Base-by-base conservation (phyloP, 73 alveolate species). In the Paramecium primaurelia region DNA sequence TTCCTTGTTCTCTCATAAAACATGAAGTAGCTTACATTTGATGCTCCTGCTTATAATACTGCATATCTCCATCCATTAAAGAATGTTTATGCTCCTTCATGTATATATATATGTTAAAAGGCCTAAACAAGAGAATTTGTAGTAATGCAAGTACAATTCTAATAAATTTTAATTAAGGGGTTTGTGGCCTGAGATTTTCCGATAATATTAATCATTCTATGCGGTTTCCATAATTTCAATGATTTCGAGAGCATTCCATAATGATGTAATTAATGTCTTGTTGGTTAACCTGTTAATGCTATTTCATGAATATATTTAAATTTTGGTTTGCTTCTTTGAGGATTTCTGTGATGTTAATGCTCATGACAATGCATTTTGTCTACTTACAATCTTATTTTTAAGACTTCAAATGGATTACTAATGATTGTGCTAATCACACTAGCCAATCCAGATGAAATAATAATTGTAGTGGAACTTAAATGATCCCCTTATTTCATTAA, bases 21-120 rank as follows among this genome's bases (percentile, higher is more conserved):
- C 38, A 47, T 44, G 75, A 89, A 89, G 84, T 89, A 89, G 34
- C 92, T 14, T 37, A 89, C 64, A 64, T 77, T 89, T 32, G 94
- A 89, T 69, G 94, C 94, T 64, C 92, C 88, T 6, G 94, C 80
- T 25, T 77, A 51, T 42, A 71, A 64, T 12, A 89, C 59, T 32
- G 94, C 86, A 73, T 89, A 89, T 36, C 86, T 16, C 94, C 86
- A 89, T 45, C 94, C 94, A 47, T 89, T 89, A 20, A 64, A 89
- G 37, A 89, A 89, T 26, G 94, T 89, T 6, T 54, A 47, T 28
- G 64, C 36, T 18, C 94, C 94, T 45, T 89, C 94, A 77, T 47
- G 54, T 44, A 36, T 30, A 40, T 83, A 89, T 7, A 89, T 89
- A 4, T 89, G 91, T 71, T 64, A 51, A 18, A 89, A 47, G 1